Evolutionary conservation across 257 asterid genomes (phyloP).

Genomic region (Solanum megistacrolobum): DNA sequence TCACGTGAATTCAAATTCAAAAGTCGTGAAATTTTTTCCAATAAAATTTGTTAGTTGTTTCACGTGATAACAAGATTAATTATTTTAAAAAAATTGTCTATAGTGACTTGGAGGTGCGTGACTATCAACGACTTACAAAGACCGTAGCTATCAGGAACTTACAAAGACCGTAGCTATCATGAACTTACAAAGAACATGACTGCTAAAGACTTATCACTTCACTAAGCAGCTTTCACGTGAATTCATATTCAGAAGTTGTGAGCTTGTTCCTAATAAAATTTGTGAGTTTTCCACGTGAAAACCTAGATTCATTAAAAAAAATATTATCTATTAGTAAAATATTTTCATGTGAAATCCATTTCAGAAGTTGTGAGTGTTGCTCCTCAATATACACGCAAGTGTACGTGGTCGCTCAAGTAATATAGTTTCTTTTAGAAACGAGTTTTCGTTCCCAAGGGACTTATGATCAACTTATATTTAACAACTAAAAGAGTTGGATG

Average conservation of each 20-base stretch:
- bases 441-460: no score
- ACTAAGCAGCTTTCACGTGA: not conserved
- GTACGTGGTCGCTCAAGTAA: no score
- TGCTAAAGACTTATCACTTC: not conserved
- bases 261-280: not conserved
- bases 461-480: no score
- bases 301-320: not conserved
- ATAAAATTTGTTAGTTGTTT: not conserved
- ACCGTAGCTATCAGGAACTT: not conserved
- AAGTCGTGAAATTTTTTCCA: not conserved
- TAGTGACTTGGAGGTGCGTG: not conserved
- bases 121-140: not conserved
- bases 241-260: not conserved
- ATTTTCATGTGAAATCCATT: not conserved
- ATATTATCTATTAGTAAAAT: not conserved
- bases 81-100: not conserved
- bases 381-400: no score
- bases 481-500: no score
- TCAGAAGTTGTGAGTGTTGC: not conserved
- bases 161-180: not conserved
- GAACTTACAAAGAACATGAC: not conserved
- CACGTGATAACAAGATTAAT: not conserved
- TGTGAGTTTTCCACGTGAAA: not conserved
- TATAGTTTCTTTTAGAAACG: no score
- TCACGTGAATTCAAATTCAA: not conserved